Percentiles rank a stretch among this genome's conserved stretches.
Conservation (phyloP, 768 basidiomycete species). For the Crassisporium funariophilum region DNA sequence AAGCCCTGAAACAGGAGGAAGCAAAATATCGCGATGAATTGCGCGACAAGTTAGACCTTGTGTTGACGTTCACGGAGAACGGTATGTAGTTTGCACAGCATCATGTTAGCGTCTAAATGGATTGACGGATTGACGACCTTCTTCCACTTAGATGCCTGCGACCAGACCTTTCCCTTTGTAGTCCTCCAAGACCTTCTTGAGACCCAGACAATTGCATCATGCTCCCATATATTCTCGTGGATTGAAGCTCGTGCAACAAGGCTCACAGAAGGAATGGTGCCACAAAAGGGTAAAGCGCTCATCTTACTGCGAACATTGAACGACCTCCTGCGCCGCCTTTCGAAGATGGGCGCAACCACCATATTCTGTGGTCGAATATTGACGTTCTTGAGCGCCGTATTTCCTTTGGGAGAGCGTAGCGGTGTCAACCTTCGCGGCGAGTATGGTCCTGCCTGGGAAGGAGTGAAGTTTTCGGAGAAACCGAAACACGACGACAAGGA, state of each 20-base stretch:
- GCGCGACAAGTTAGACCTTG: slow-evolving; percentile 66
- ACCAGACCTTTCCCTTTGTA: slow-evolving; percentile 69
- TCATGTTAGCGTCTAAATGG: background rate
- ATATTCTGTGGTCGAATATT: slow-evolving; percentile 89
- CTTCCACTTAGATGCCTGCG: slow-evolving; percentile 66
- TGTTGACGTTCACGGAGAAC: slow-evolving; percentile 75
- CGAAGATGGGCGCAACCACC: slow-evolving; percentile 83
- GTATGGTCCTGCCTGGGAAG: slow-evolving; percentile 79
- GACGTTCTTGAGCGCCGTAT: slow-evolving; percentile 83
- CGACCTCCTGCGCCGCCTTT: slow-evolving; percentile 82
- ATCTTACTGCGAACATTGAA: slow-evolving; percentile 83
- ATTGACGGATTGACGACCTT: background rate
- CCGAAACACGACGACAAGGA: slow-evolving; percentile 33
- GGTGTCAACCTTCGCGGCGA: slow-evolving; percentile 92
- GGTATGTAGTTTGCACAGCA: slow-evolving; percentile 55
- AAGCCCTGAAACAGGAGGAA: slow-evolving; percentile 53
- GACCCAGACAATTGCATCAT: slow-evolving; percentile 81
- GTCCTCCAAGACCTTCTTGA: slow-evolving; percentile 84
- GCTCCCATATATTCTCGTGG: slow-evolving; percentile 88
- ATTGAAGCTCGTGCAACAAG: slow-evolving; percentile 72
- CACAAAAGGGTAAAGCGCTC: slow-evolving; percentile 87
- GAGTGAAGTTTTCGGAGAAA: slow-evolving; percentile 46
- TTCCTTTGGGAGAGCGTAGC: slow-evolving; percentile 85
- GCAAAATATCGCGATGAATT: slow-evolving; percentile 64
- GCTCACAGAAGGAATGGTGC: slow-evolving; percentile 77